Evolutionary conservation across 1,139 yeast species (phyloP).

Genomic region (Groenewaldozyma auringiensis): DNA sequence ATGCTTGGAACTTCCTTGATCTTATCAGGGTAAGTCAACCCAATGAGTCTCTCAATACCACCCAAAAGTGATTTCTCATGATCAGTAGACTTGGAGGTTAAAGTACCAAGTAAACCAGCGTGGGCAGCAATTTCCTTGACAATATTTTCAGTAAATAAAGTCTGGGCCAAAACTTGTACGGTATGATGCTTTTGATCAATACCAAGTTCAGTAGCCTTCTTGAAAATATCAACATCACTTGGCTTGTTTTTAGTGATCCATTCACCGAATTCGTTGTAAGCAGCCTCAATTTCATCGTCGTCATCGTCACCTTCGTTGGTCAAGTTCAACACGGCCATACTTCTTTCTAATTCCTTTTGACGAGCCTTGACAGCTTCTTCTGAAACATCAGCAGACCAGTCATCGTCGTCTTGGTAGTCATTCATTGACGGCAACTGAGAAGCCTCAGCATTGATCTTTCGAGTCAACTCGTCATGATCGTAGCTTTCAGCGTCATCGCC

Average conservation of each 20-base stretch:
- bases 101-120: constrained; percentile 71
- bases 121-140: constrained; percentile 67
- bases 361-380: constrained; percentile 95
- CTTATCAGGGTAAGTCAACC: constrained; percentile 71
- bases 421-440: constrained; percentile 49
- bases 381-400: constrained; percentile 97
- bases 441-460: constrained; percentile 80
- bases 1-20: constrained; percentile 73
- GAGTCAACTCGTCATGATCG: constrained; percentile 71
- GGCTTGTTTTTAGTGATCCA: constrained; percentile 77
- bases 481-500: constrained; percentile 28
- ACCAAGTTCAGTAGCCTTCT: constrained; percentile 76
- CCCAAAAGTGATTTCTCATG: constrained; percentile 89
- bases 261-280: constrained; percentile 73
- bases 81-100: constrained; percentile 49
- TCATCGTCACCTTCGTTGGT: constrained; percentile 33
- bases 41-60: constrained; percentile 90
- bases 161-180: constrained; percentile 87
- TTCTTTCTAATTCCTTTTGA: constrained; percentile 74
- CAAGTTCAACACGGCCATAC: constrained; percentile 36
- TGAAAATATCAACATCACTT: constrained; percentile 82
- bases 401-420: constrained; percentile 61
- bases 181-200: constrained; percentile 68
- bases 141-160: constrained; percentile 73
- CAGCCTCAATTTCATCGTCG: constrained; percentile 26